A percentile compares a stretch with the other conserved stretches of the same genome.
Evolutionary conservation across 371 early-diverging fungal species (phyloP).

Genomic region (Actinomortierella wolfii): DNA sequence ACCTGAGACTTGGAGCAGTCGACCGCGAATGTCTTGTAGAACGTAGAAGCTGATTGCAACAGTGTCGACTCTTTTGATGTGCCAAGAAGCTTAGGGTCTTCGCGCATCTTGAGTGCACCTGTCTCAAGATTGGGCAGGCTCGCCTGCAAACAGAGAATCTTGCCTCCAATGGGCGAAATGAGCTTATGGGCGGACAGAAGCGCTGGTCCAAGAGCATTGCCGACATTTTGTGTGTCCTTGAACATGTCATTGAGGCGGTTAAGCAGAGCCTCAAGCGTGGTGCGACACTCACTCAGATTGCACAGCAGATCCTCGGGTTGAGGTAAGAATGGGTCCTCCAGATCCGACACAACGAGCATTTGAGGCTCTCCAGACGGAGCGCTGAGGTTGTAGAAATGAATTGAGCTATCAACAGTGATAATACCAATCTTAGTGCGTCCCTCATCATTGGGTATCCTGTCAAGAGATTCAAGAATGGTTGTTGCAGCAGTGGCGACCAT

Average conservation of each 20-base stretch:
- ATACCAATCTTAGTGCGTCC: slow-evolving; percentile 87
- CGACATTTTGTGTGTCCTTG: slow-evolving; percentile 73
- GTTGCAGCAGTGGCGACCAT: slow-evolving; percentile 77
- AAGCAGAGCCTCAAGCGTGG: slow-evolving; percentile 73
- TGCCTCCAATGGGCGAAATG: slow-evolving; percentile 86
- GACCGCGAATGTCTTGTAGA: slow-evolving; percentile 95
- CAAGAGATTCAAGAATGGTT: slow-evolving; percentile 82
- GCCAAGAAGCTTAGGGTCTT: slow-evolving; percentile 86
- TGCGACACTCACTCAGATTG: slow-evolving; percentile 78
- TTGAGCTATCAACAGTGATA: slow-evolving; percentile 85
- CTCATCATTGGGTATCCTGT: slow-evolving; percentile 88
- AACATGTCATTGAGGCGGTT: slow-evolving; percentile 84
- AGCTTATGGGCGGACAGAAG: slow-evolving; percentile 85
- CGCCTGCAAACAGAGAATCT: slow-evolving; percentile 85
- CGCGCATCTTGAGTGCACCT: slow-evolving; percentile 83
- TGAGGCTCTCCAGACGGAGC: slow-evolving; percentile 75
- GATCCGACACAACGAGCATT: slow-evolving; percentile 90
- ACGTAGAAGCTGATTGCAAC: slow-evolving; percentile 80
- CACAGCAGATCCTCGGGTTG: slow-evolving; percentile 86
- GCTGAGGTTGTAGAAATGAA: slow-evolving; percentile 91
- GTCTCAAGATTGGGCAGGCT: slow-evolving; percentile 82
- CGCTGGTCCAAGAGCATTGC: slow-evolving; percentile 85
- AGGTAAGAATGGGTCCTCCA: slow-evolving; percentile 90
- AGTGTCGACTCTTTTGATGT: slow-evolving; percentile 87
- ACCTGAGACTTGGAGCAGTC: slow-evolving; percentile 93